Conservation (phyloP, 768 basidiomycete genomes). For the Lentinula edodes region DNA sequence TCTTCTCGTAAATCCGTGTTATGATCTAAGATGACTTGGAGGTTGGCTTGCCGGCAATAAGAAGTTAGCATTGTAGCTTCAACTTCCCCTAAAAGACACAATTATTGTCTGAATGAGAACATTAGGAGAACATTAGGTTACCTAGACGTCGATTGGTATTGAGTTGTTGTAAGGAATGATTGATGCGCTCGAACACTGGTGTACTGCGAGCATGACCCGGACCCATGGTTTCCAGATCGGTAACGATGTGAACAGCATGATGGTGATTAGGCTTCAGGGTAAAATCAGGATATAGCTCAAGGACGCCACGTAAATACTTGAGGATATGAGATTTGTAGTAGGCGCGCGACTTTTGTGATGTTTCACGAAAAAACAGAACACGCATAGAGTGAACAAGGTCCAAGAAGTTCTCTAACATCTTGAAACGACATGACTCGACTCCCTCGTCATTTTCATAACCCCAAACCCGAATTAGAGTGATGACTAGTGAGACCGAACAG, state of each 20-base stretch:
- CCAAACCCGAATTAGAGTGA: conserved; percentile 32
- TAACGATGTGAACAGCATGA: conserved; percentile 17
- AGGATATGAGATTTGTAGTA: conserved; percentile 16
- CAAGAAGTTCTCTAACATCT: conserved; percentile 22
- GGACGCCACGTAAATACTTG: conserved; percentile 12
- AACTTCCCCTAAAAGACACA: background rate
- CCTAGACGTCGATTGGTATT: conserved; percentile 19
- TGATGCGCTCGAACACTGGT: conserved; percentile 24
- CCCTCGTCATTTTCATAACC: conserved; percentile 6
- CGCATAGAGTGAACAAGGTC: conserved; percentile 15
- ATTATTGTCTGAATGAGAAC: background rate
- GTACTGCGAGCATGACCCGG: conserved; percentile 21
- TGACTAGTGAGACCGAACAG: conserved; percentile 24
- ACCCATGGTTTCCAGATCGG: conserved; percentile 15
- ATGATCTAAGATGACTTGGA: too few species aligned
- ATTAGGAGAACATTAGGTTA: background rate
- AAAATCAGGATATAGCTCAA: conserved; percentile 13
- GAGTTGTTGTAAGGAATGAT: conserved; percentile 16
- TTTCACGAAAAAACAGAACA: too few species aligned
- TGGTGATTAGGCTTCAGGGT: conserved; percentile 18
- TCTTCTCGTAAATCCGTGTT: too few species aligned
- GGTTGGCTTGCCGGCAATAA: too few species aligned
- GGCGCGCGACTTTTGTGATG: background rate
- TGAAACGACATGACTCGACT: conserved; percentile 7
- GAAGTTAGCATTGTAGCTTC: too few species aligned